Percentiles rank a stretch among this genome's conserved stretches.
phyloP scores from a whole-genome alignment of 305 asterid species.

The Solanum hybrid region DNA sequence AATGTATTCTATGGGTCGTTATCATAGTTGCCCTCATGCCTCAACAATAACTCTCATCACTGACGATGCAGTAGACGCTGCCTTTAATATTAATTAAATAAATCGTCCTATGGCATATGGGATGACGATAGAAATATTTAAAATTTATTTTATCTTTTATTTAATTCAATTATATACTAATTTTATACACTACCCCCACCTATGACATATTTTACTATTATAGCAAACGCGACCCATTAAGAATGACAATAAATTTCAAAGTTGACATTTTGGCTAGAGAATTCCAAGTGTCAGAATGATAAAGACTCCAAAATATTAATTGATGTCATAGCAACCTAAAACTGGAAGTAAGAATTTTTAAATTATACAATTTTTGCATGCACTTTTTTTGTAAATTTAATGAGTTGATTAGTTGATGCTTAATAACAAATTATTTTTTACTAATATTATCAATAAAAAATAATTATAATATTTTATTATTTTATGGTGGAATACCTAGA shows the following conservation, averaged over 20 bases:
- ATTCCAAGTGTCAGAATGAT: background rate
- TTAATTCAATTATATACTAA: background rate
- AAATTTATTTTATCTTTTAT: background rate
- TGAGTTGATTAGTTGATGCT: background rate
- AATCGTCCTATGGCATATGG: background rate
- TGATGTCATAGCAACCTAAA: background rate
- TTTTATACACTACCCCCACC: background rate
- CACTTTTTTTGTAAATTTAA: background rate
- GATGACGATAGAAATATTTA: background rate
- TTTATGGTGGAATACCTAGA: too few relatives aligned
- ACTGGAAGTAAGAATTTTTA: too few relatives aligned
- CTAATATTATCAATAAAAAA: background rate
- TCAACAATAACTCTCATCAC: conserved; percentile 4
- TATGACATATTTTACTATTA: background rate
- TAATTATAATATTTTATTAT: too few relatives aligned
- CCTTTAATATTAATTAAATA: background rate
- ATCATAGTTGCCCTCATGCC: background rate
- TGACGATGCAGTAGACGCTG: background rate
- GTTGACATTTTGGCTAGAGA: conserved; percentile 5
- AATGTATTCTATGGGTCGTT: background rate
- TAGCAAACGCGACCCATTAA: background rate
- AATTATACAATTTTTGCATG: background rate
- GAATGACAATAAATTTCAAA: background rate
- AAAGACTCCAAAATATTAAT: background rate
- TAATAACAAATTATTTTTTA: too few relatives aligned